These are phyloP conservation scores for Cyclaneusma minus DNA, from an alignment of 2,329 filamentous ascomycete genomes.

Conservation along the genomic window DNA sequence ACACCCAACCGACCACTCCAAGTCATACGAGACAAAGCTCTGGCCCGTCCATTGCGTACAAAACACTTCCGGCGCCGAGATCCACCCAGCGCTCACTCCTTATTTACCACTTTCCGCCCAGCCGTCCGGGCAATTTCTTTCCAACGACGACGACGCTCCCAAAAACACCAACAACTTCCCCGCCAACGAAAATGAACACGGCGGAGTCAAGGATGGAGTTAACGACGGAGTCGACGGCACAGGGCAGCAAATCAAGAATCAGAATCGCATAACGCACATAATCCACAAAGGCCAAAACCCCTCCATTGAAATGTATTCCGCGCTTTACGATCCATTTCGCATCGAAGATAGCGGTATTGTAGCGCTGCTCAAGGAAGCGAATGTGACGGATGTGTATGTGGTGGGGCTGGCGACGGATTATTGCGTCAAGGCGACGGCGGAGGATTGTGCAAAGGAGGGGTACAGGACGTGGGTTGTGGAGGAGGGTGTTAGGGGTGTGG, in stretches of 20 bases:
- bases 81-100: conserved; percentile 58
- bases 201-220: no score
- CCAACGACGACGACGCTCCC: no score
- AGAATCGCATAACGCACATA: no score
- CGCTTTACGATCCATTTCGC: conserved; percentile 69
- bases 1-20: conserved; percentile 47
- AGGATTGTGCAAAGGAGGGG: conserved; percentile 61
- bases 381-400: conserved; percentile 66
- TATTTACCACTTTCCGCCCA: no score
- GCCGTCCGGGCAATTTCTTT: no score
- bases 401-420: conserved; percentile 81
- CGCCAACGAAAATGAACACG: no score
- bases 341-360: conserved; percentile 50
- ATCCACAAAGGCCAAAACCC: conserved; percentile 67
- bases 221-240: no score
- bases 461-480: conserved; percentile 64
- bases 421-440: conserved; percentile 70
- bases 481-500: conserved; percentile 64
- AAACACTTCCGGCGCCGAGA: conserved; percentile 51
- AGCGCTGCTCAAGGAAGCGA: conserved; percentile 33
- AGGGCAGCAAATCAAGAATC: no score
- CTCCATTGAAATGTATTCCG: conserved; percentile 84
- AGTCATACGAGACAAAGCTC: conserved; percentile 51
- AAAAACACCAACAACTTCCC: no score
- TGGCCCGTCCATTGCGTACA: conserved; percentile 91